phyloP scores from a whole-genome alignment of 2,329 filamentous ascomycete species.

The Fusarium sp. region DNA sequence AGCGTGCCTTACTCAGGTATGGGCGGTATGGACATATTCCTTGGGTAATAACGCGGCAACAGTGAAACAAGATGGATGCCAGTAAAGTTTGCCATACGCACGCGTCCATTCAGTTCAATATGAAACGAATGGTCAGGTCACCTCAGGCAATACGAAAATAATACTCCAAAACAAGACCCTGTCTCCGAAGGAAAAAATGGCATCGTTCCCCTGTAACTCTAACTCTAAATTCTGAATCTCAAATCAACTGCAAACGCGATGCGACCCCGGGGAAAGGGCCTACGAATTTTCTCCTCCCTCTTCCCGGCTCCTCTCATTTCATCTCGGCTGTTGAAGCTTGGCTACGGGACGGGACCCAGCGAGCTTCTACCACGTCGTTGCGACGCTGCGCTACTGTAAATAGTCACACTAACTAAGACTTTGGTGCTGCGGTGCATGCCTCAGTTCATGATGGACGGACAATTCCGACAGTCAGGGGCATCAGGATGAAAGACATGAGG shows the following conservation, averaged over 20 bases:
- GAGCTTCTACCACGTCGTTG: conserved; percentile 1
- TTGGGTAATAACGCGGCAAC: conserved; percentile 22
- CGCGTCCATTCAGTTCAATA: conserved; percentile 6
- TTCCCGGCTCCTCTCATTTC: conserved; percentile 14
- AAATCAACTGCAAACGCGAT: conserved; percentile 16
- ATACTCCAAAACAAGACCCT: conserved; percentile 31
- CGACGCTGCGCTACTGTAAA: conserved; percentile 34
- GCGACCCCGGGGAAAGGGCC: conserved; percentile 8
- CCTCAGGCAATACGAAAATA: conserved; percentile 17
- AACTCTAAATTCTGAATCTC: conserved; percentile 37
- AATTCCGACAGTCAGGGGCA: conserved; percentile 8
- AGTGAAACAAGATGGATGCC: conserved; percentile 25
- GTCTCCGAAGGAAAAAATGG: conserved; percentile 14
- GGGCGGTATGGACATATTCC: conserved; percentile 10
- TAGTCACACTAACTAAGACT: conserved; percentile 36
- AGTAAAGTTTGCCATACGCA: conserved; percentile 16
- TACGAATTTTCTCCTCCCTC: conserved; percentile 2
- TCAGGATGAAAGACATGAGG: not conserved
- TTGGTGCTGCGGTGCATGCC: conserved; percentile 27
- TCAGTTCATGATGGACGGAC: conserved; percentile 14
- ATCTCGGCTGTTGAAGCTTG: conserved; percentile 48
- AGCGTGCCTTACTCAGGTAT: conserved; percentile 13
- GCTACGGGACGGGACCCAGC: conserved; percentile 23
- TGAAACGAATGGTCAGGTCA: conserved; percentile 21
- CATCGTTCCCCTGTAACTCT: conserved; percentile 18